Conservation (phyloP, 805 yeast species). For the Yarrowia sp. region DNA sequence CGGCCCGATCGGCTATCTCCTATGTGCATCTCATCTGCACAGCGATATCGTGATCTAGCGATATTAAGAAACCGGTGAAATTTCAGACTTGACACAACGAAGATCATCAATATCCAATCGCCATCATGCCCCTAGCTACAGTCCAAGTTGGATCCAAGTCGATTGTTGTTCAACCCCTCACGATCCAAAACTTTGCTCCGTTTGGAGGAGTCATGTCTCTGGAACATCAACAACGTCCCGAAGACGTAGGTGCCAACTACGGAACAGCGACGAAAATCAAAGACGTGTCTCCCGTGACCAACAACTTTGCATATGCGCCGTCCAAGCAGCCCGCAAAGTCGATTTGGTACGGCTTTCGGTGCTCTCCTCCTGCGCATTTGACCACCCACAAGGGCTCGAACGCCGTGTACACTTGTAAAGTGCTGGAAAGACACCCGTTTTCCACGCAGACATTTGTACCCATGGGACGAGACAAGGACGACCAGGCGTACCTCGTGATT, state of each 20-base stretch:
- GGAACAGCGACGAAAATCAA: slow-evolving; percentile 89
- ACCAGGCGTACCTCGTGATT: slow-evolving; percentile 74
- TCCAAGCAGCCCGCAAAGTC: slow-evolving; percentile 61
- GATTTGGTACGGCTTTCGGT: slow-evolving; percentile 83
- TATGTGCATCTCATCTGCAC: neutral
- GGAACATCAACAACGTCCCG: slow-evolving; percentile 66
- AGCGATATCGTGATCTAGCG: neutral
- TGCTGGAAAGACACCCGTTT: slow-evolving; percentile 88
- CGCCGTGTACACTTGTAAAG: slow-evolving; percentile 60
- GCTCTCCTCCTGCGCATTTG: slow-evolving; percentile 75
- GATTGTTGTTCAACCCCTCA: slow-evolving; percentile 16
- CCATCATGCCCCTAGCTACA: slow-evolving; percentile 13
- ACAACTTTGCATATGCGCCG: slow-evolving; percentile 58
- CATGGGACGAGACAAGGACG: slow-evolving; percentile 66
- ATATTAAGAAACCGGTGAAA: too few species aligned
- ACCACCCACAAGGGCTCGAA: slow-evolving; percentile 46
- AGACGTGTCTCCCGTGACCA: slow-evolving; percentile 71
- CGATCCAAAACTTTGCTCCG: slow-evolving; percentile 56
- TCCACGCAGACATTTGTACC: slow-evolving; percentile 92
- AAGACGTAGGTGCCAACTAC: slow-evolving; percentile 72
- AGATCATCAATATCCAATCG: neutral
- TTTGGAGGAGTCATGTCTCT: slow-evolving; percentile 84
- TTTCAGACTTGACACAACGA: too few species aligned
- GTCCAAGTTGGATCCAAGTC: neutral
- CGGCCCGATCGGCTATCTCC: slow-evolving; percentile 34